These are phyloP conservation scores for Mycena venus DNA, from an alignment of 768 basidiomycete genomes.

Conservation along the genomic window DNA sequence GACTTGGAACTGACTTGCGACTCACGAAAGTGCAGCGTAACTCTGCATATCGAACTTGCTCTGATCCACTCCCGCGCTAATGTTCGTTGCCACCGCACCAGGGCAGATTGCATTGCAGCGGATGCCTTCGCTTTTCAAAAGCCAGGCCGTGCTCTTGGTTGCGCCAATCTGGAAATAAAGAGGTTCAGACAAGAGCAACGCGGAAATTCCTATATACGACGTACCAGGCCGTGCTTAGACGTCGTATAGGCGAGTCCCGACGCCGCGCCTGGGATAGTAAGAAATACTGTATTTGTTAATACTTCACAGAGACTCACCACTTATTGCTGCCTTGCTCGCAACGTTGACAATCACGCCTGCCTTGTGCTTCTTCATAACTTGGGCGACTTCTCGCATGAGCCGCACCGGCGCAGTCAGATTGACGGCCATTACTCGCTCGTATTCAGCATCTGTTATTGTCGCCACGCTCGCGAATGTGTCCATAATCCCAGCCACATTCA, in stretches of 20 bases:
- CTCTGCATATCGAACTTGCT: neutral
- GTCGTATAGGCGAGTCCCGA: neutral
- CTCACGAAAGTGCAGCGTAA: neutral
- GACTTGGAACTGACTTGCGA: neutral
- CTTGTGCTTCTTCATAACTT: constrained; percentile 7
- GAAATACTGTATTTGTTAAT: neutral
- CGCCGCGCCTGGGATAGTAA: neutral
- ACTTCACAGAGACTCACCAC: neutral
- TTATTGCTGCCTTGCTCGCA: neutral
- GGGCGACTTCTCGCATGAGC: neutral
- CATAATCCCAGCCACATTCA: neutral
- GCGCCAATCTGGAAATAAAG: neutral
- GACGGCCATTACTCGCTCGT: neutral
- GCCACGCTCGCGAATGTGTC: neutral
- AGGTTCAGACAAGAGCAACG: neutral
- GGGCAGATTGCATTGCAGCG: constrained; percentile 4
- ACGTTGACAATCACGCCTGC: neutral
- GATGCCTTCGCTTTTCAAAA: neutral
- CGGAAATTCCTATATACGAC: neutral
- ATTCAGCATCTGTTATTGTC: neutral
- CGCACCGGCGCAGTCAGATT: neutral
- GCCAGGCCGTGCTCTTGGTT: neutral
- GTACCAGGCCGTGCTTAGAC: neutral
- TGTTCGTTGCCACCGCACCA: neutral
- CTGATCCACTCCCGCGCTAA: neutral